Conservation (phyloP, 139 green algal species). For the Tetradesmus obliquus region DNA sequence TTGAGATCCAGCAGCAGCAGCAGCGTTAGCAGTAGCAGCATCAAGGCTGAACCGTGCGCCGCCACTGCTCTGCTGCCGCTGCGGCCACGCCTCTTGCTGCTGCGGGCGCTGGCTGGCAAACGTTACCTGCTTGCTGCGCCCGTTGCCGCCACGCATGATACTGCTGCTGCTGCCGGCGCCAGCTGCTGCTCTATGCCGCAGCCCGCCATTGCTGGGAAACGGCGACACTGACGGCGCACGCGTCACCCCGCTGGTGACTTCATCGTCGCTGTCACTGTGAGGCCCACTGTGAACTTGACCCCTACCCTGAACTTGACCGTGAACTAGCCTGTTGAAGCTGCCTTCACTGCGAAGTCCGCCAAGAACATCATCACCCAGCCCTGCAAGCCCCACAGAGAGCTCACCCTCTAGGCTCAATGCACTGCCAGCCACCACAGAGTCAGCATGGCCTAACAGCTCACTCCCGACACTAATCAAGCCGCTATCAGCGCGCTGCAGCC, state of each 20-base stretch:
- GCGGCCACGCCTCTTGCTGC: neutral
- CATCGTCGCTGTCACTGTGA: conserved; percentile 9
- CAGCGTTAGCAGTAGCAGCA: neutral
- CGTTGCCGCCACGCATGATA: neutral
- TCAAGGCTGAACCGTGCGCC: neutral
- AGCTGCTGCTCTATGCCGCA: conserved; percentile 1
- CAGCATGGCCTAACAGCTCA: conserved; percentile 26
- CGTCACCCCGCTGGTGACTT: neutral
- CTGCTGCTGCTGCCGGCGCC: neutral
- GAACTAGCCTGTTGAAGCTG: neutral
- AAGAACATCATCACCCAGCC: neutral
- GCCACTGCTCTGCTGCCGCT: neutral
- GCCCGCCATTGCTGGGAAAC: neutral
- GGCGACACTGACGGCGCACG: neutral
- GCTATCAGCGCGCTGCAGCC: conserved; percentile 6
- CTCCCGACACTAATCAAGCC: conserved; percentile 26
- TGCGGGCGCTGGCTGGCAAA: neutral
- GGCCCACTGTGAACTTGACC: neutral
- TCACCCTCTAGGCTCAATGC: neutral
- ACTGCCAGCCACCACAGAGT: neutral
- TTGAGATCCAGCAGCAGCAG: neutral
- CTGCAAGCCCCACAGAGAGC: neutral
- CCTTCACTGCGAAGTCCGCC: neutral
- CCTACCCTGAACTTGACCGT: conserved; percentile 1
- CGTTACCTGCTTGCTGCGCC: conserved; percentile 9